Evolutionary conservation across 2,329 filamentous ascomycete species (phyloP).

Genomic region (Stachybotrys echinatus): DNA sequence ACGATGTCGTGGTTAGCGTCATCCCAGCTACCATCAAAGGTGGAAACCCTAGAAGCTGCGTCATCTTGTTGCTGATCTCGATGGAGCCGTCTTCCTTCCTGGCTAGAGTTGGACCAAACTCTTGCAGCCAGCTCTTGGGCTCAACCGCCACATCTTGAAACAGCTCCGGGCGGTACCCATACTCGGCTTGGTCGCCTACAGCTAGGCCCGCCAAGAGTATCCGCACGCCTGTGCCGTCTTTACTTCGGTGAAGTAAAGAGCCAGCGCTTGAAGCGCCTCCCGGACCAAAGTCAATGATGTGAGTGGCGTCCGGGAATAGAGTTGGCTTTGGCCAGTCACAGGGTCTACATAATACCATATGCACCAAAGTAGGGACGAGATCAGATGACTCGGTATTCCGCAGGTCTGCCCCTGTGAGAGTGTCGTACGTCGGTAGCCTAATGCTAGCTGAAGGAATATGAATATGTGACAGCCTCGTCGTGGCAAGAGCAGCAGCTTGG

Average conservation of each 20-base stretch:
- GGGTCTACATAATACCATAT: no score
- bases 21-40: slow-evolving; percentile 90
- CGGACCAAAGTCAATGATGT: slow-evolving; percentile 94
- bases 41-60: slow-evolving; percentile 76
- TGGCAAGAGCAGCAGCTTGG: no score
- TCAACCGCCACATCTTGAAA: no score
- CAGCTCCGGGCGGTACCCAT: slow-evolving; percentile 96
- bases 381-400: no score
- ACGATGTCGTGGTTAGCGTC: slow-evolving; percentile 84
- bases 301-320: slow-evolving; percentile 82
- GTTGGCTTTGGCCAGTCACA: slow-evolving; percentile 96
- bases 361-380: no score
- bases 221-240: slow-evolving; percentile 94
- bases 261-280: slow-evolving; percentile 95
- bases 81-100: slow-evolving; percentile 85
- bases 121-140: slow-evolving; percentile 99
- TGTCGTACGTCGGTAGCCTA: no score
- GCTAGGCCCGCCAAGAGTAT: slow-evolving; percentile 92
- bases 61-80: slow-evolving; percentile 96
- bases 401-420: no score
- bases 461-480: no score
- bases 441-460: no score
- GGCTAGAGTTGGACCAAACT: slow-evolving; percentile 87
- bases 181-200: slow-evolving; percentile 80
- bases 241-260: slow-evolving; percentile 95